Evolutionary conservation across 2,329 filamentous ascomycete genomes (phyloP), one percentile per base, ranked within the genome.

Genomic region (Herpotrichia juniperi): DNA sequence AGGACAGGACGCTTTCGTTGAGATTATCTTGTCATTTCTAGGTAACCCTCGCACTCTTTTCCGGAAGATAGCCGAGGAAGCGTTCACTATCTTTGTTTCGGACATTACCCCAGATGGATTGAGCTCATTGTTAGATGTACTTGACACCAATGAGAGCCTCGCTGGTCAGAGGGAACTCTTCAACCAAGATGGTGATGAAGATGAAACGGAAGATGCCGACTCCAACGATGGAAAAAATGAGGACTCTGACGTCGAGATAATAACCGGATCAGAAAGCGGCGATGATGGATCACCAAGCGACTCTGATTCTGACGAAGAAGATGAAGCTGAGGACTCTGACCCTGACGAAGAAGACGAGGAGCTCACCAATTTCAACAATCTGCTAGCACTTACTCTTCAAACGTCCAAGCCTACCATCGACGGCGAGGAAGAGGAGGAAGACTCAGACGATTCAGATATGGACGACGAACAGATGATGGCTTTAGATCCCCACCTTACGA

Each of bases 381-480:
- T 91, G 49, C 83, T 97, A 24, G 89, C 89, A 2, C 83, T 87
- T 58, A 89, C 93, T 2, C 84, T 96, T 2, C 87, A 90, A 34
- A 93, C 87, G 0, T 69, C 67, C 8, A 70, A 67, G 48, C 87
- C 88, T 42, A 75, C 75, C 17, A 74, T 76, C 19, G 77, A 81
- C 19, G 83, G 88, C 67, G 83, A 86, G 47, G 83, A 86, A 55
- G 82, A 81, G 1, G 81, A 82, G 1, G 85, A 85, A 25, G 83
- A 83, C 9, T 80, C 80, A 11, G 88, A 89, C 53, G 76, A 79
- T 19, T 84, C 83, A 22, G 91, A 96, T 74, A 96, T 99, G 92
- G 89, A 91, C 55, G 93, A 97, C 75, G 92, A 93, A 16, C 89
- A 96, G 69, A 97, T 97, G 94, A 87, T 96, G 76, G 87, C 87